Evolutionary conservation across 768 basidiomycete species (phyloP).

Genomic region (Kwoniella dendrophila): DNA sequence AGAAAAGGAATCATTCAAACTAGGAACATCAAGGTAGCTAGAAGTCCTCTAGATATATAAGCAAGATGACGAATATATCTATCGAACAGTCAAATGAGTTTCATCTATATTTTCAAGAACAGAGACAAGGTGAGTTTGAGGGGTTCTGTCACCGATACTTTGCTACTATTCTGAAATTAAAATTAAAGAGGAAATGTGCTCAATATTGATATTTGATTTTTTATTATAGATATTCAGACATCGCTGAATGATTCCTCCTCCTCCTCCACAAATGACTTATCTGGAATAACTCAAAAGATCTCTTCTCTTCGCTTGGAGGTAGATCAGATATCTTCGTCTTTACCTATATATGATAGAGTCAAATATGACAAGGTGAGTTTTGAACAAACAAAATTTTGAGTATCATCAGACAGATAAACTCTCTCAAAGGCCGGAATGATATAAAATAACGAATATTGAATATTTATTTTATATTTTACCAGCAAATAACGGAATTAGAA

Average conservation of each 20-base stretch:
- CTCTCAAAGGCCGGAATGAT: too few species aligned
- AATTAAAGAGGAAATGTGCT: too few species aligned
- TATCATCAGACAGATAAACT: neutral
- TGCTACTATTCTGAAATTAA: too few species aligned
- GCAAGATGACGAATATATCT: neutral
- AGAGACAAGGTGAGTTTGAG: neutral
- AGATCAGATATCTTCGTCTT: neutral
- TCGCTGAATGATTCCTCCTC: too few species aligned
- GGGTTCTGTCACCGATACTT: too few species aligned
- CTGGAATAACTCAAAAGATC: neutral
- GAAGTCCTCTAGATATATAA: neutral
- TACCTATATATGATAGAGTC: slow-evolving; percentile 39
- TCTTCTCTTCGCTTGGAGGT: slow-evolving; percentile 17
- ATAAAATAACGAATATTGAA: neutral
- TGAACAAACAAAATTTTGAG: neutral
- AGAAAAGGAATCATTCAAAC: neutral
- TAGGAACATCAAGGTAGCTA: too few species aligned
- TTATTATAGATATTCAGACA: too few species aligned
- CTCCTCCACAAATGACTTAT: neutral
- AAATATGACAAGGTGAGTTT: slow-evolving; percentile 37
- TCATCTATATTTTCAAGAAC: neutral
- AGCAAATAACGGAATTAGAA: slow-evolving; percentile 73
- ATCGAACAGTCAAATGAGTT: neutral
- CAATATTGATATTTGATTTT: too few species aligned
- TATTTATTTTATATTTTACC: slow-evolving; percentile 5